A percentile compares a stretch with the other conserved stretches of the same genome.
Evolutionary conservation across 495 filamentous ascomycete genomes (phyloP).

Genomic region (Penicillium goetzii): DNA sequence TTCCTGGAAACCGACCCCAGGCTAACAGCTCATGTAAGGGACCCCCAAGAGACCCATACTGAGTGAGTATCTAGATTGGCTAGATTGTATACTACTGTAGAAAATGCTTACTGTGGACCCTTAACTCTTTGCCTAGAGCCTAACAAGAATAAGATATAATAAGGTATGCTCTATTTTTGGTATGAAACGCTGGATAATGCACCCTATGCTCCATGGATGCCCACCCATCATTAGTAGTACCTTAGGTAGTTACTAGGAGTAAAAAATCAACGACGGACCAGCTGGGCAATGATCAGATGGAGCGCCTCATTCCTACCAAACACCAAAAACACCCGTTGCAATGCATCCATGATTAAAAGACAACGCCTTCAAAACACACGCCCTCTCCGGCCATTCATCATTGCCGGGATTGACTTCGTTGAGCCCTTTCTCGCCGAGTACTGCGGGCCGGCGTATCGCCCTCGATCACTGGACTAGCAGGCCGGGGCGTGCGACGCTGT

Average conservation of each 20-base stretch:
- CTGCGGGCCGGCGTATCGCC: slow-evolving; percentile 30
- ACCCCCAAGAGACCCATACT: too few species aligned
- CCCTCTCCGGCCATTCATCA: neutral
- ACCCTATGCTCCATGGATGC: neutral
- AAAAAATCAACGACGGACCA: neutral
- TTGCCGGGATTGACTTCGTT: slow-evolving; percentile 34
- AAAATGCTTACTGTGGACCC: too few species aligned
- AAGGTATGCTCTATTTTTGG: neutral
- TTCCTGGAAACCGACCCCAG: too few species aligned
- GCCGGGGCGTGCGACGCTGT: slow-evolving; percentile 24
- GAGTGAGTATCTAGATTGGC: too few species aligned
- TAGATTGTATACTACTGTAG: too few species aligned
- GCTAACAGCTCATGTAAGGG: too few species aligned
- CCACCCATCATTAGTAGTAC: neutral
- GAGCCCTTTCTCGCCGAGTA: slow-evolving; percentile 28
- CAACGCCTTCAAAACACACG: slow-evolving; percentile 2
- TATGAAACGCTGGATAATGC: neutral
- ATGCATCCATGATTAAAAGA: neutral
- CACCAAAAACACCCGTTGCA: slow-evolving; percentile 20
- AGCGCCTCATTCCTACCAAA: neutral
- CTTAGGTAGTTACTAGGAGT: neutral
- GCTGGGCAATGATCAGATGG: neutral
- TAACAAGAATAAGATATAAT: neutral
- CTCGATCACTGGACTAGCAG: slow-evolving; percentile 29
- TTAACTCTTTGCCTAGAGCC: too few species aligned